Conservation (phyloP, 495 filamentous ascomycete species). For the Penicillium waksmanii region DNA sequence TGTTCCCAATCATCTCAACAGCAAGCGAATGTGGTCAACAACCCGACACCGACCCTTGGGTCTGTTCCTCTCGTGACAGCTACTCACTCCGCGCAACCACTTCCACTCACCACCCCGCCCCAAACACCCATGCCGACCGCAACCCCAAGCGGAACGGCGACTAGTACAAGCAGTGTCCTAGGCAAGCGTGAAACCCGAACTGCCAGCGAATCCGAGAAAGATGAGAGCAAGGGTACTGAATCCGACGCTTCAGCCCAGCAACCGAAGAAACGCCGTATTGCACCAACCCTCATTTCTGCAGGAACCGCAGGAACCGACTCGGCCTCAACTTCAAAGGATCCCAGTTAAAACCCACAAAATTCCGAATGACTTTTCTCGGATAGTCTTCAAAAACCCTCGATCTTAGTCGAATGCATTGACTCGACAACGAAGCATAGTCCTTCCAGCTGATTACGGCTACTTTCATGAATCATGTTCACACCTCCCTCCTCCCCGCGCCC, state of each 20-base stretch:
- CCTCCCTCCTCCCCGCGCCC: neutral
- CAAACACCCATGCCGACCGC: slow-evolving; percentile 66
- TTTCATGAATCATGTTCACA: neutral
- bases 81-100: slow-evolving; percentile 59
- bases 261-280: slow-evolving; percentile 77
- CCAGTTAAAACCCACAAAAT: neutral
- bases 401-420: too few relatives aligned
- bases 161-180: slow-evolving; percentile 49
- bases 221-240: slow-evolving; percentile 59
- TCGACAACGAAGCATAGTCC: too few relatives aligned
- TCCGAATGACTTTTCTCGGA: neutral
- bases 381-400: too few relatives aligned
- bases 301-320: slow-evolving; percentile 29
- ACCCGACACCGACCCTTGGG: slow-evolving; percentile 76
- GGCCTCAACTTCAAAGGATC: slow-evolving; percentile 25
- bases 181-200: slow-evolving; percentile 58
- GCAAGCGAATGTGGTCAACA: slow-evolving; percentile 59
- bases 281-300: slow-evolving; percentile 67
- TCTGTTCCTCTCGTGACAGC: slow-evolving; percentile 75
- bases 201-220: slow-evolving; percentile 58
- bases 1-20: slow-evolving; percentile 64
- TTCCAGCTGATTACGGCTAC: too few relatives aligned
- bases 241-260: slow-evolving; percentile 39
- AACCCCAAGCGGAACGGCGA: slow-evolving; percentile 46
- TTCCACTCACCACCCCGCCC: slow-evolving; percentile 76